Percentiles rank a stretch among this genome's conserved stretches.
Conservation (phyloP, 2,329 filamentous ascomycete species). For the Albophoma yamanashiensis region DNA sequence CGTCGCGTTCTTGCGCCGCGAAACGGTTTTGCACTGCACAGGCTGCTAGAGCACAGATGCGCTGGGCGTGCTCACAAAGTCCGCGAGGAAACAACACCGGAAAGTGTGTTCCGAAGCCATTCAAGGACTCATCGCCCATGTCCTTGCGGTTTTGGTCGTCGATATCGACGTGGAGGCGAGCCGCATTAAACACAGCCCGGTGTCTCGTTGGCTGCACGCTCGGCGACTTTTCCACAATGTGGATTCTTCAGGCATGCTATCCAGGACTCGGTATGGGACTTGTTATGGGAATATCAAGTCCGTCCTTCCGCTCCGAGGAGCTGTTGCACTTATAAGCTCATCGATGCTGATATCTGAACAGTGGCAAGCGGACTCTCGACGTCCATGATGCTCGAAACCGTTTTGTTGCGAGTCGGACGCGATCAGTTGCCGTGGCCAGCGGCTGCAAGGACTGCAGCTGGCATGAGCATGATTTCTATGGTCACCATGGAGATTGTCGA, state of each 20-base stretch:
- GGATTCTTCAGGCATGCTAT: constrained; percentile 38
- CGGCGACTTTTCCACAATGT: constrained; percentile 47
- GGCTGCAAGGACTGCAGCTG: constrained; percentile 40
- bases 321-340: background rate
- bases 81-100: background rate
- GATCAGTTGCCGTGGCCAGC: constrained; percentile 34
- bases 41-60: background rate
- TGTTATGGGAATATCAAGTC: constrained; percentile 43
- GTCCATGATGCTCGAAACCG: constrained; percentile 41
- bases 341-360: constrained; percentile 8
- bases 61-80: background rate
- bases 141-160: constrained; percentile 20
- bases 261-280: constrained; percentile 33
- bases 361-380: constrained; percentile 41
- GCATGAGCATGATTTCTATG: constrained; percentile 51
- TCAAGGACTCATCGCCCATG: background rate
- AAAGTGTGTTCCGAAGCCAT: background rate
- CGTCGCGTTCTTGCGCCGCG: background rate
- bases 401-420: constrained; percentile 34
- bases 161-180: constrained; percentile 32
- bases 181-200: constrained; percentile 41
- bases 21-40: background rate
- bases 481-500: constrained; percentile 45
- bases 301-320: background rate
- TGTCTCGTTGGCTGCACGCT: constrained; percentile 44